These are phyloP conservation scores for Cryptosporidium ubiquitum DNA, from an alignment of 169 alveolate genomes.

Conservation along the genomic window DNA sequence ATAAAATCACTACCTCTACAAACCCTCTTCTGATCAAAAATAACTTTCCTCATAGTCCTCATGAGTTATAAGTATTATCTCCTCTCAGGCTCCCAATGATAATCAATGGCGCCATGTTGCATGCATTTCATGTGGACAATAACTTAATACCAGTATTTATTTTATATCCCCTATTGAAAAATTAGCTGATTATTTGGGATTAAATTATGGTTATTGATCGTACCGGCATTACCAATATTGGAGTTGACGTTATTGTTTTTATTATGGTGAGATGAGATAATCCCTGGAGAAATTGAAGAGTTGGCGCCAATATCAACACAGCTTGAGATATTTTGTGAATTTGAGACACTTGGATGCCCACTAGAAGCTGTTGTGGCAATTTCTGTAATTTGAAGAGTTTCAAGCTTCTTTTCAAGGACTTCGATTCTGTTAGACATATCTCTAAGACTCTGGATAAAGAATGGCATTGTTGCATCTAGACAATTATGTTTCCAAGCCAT, in stretches of 20 bases:
- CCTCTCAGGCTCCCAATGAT: too few relatives aligned
- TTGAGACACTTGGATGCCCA: constrained; percentile 25
- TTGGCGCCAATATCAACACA: constrained; percentile 9
- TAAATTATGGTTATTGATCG: neutral
- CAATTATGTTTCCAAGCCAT: constrained; percentile 97
- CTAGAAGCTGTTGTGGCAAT: constrained; percentile 41
- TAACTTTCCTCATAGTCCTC: too few relatives aligned
- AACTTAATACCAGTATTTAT: neutral
- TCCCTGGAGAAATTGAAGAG: neutral
- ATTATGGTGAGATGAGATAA: neutral
- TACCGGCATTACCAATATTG: neutral
- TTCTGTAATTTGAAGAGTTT: constrained; percentile 77
- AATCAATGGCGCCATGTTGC: neutral
- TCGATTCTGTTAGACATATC: constrained; percentile 84
- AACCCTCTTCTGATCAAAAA: neutral
- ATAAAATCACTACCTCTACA: neutral
- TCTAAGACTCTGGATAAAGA: constrained; percentile 92
- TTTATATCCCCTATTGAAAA: neutral
- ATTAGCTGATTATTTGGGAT: neutral
- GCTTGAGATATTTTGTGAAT: constrained; percentile 45
- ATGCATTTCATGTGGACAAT: constrained; percentile 15
- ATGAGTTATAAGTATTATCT: too few relatives aligned
- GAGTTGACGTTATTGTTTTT: neutral
- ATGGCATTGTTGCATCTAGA: constrained; percentile 96
- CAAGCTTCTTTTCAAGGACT: constrained; percentile 84